phyloP scores from a whole-genome alignment of 164 flowering plant species.

The Kalanchoe fedtschenkoi region DNA sequence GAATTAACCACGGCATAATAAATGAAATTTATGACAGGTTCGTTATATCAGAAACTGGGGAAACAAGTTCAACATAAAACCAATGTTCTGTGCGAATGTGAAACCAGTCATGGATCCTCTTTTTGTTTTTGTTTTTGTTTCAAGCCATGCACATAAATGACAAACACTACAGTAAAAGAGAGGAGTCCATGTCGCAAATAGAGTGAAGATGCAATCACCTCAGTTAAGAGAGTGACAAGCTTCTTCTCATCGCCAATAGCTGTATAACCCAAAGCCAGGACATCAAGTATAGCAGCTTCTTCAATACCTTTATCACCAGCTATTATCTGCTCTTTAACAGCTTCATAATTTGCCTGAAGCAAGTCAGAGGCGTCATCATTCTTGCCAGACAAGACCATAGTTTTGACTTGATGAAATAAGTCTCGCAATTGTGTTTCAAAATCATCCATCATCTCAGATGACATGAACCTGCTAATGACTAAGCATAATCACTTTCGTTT shows the following conservation, averaged over 20 bases:
- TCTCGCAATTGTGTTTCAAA: conserved; percentile 59
- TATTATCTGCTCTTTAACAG: conserved; percentile 59
- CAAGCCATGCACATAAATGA: too few species aligned
- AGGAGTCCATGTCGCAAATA: background rate
- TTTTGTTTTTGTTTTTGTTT: too few species aligned
- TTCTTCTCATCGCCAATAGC: conserved; percentile 47
- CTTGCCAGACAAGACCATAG: conserved; percentile 50
- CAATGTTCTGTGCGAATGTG: too few species aligned
- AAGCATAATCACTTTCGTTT: conserved; percentile 3
- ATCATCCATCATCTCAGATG: conserved; percentile 24
- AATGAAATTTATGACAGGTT: too few species aligned
- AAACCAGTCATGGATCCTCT: too few species aligned
- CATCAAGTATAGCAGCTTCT: conserved; percentile 78
- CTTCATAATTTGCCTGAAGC: conserved; percentile 72
- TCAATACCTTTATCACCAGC: conserved; percentile 59
- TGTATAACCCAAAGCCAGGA: conserved; percentile 64
- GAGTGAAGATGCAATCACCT: conserved; percentile 30
- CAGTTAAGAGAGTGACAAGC: conserved; percentile 34
- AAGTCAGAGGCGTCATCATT: conserved; percentile 47
- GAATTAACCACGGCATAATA: background rate
- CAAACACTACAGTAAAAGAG: background rate
- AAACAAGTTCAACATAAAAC: too few species aligned
- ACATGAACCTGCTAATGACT: conserved; percentile 31
- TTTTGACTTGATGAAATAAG: conserved; percentile 58
- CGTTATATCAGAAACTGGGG: too few species aligned